Percentiles rank a stretch among this genome's conserved stretches.
phyloP scores from a whole-genome alignment of 495 filamentous ascomycete genomes.

The Rostrohypoxylon terebratum region DNA sequence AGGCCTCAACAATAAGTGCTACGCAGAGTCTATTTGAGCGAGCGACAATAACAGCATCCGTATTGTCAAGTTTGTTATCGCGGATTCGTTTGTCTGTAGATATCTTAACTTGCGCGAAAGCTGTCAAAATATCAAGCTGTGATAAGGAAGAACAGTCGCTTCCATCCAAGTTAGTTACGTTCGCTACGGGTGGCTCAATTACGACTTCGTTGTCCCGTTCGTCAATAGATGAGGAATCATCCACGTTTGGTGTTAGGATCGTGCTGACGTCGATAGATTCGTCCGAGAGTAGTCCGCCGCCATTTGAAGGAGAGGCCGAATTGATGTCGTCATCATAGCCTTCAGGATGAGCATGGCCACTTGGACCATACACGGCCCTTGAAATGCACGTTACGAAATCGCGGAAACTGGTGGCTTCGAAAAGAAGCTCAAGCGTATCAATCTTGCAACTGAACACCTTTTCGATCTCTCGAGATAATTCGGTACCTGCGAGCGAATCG shows the following conservation, averaged over 20 bases:
- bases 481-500: constrained; percentile 68
- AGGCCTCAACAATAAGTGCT: constrained; percentile 57
- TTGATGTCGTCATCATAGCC: neutral
- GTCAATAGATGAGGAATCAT: neutral
- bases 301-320: neutral
- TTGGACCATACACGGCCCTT: neutral
- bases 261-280: neutral
- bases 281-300: neutral
- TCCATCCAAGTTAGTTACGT: neutral
- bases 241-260: neutral
- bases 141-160: neutral
- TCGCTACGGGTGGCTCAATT: neutral
- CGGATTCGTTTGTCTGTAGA: neutral
- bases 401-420: constrained; percentile 9
- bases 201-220: neutral
- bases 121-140: neutral
- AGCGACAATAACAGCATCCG: constrained; percentile 7
- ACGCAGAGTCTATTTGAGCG: constrained; percentile 54
- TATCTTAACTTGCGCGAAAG: neutral
- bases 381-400: constrained; percentile 14
- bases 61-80: constrained; percentile 9
- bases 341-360: neutral
- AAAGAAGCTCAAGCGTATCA: constrained; percentile 6
- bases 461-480: constrained; percentile 64
- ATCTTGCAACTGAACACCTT: constrained; percentile 50